phyloP scores from a whole-genome alignment of 345 rosid species.

The Eucalyptus pauciflora region DNA sequence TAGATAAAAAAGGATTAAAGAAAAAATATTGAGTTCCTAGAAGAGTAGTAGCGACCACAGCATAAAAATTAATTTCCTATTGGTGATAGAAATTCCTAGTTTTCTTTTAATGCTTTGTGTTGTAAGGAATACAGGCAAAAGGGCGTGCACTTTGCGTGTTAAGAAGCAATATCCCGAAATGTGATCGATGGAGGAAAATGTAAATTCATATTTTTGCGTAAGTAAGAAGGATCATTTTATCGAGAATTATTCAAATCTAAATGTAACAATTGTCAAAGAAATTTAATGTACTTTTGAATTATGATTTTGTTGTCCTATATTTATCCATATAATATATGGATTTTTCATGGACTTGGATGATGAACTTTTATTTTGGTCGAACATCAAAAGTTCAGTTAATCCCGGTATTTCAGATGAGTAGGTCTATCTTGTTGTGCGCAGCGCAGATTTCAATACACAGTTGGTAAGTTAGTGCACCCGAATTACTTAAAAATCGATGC shows the following conservation, averaged over 20 bases:
- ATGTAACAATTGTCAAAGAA: neutral
- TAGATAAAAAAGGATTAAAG: neutral
- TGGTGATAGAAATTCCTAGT: neutral
- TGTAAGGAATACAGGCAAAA: neutral
- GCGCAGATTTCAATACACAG: neutral
- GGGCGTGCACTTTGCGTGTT: neutral
- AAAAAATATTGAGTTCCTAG: neutral
- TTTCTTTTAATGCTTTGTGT: neutral
- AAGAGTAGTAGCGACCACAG: too few species aligned
- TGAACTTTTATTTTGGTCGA: neutral
- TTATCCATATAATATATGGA: neutral
- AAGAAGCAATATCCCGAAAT: neutral
- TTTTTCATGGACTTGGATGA: neutral
- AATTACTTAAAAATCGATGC: too few species aligned
- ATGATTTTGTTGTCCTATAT: neutral
- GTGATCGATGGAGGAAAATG: neutral
- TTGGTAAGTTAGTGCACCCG: neutral
- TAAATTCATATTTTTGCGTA: neutral
- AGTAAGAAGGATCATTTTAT: too few species aligned
- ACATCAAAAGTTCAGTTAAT: neutral
- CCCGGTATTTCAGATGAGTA: neutral
- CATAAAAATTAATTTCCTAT: too few species aligned
- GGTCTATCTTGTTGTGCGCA: neutral
- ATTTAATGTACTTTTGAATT: neutral
- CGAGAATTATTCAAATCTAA: neutral